Evolutionary conservation across 192 early-diverging fungal genomes (phyloP).

Genomic region (Rhizophagus prolifer): DNA sequence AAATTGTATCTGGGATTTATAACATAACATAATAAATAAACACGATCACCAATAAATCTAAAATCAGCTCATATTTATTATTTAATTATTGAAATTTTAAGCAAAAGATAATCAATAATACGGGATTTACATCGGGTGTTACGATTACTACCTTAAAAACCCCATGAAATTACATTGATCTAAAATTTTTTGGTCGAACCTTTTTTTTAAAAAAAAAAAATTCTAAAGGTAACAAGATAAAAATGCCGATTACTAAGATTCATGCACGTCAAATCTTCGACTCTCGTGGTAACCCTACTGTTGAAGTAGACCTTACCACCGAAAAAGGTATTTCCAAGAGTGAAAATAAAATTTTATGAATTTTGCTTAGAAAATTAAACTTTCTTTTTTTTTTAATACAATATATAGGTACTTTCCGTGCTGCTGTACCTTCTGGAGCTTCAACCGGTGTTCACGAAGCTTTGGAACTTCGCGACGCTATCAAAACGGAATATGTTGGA

Average conservation of each 20-base stretch:
- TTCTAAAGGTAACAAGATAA: too few species aligned
- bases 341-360: background rate
- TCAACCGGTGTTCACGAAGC: constrained; percentile 99
- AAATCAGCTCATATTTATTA: too few species aligned
- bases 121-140: too few species aligned
- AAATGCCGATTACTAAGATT: constrained; percentile 72
- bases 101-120: too few species aligned
- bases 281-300: constrained; percentile 98
- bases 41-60: too few species aligned
- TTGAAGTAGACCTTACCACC: constrained; percentile 97
- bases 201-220: background rate
- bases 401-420: constrained; percentile 82
- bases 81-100: too few species aligned
- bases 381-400: background rate
- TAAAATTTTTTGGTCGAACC: background rate
- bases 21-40: too few species aligned
- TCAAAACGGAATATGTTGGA: constrained; percentile 84
- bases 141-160: background rate
- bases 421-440: constrained; percentile 96
- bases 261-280: constrained; percentile 98
- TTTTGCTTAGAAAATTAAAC: background rate
- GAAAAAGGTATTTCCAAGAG: constrained; percentile 67
- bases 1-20: too few species aligned
- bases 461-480: constrained; percentile 93
- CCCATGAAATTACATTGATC: background rate